These are phyloP conservation scores for Tulasnella sp. DNA, from an alignment of 768 basidiomycete species.

Conservation along the genomic window DNA sequence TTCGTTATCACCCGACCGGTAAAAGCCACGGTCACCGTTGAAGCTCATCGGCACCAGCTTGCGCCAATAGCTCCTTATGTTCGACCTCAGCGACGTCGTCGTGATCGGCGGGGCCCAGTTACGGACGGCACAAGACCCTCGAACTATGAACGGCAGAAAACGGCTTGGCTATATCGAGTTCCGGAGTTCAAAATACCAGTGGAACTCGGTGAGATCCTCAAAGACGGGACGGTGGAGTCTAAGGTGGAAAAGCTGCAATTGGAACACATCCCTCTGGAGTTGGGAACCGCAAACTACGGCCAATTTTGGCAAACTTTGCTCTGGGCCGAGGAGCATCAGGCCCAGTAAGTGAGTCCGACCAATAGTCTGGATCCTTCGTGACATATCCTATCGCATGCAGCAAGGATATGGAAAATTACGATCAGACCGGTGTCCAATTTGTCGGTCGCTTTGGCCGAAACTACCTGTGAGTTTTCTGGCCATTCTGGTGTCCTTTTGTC, in stretches of 20 bases:
- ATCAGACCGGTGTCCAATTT: not conserved
- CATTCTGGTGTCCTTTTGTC: no score
- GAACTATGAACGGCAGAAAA: not conserved
- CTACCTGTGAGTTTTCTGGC: constrained; percentile 10
- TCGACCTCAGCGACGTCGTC: not conserved
- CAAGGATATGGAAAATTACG: constrained; percentile 12
- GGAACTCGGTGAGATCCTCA: not conserved
- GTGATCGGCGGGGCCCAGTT: constrained; percentile 40
- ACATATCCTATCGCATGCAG: not conserved
- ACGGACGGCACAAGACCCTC: constrained; percentile 50
- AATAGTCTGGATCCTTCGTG: no score
- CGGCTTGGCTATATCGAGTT: constrained; percentile 51
- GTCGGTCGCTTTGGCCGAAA: not conserved
- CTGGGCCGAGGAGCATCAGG: constrained; percentile 51
- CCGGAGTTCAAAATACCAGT: constrained; percentile 44
- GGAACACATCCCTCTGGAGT: not conserved
- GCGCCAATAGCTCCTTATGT: constrained; percentile 53
- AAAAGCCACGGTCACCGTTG: constrained; percentile 21
- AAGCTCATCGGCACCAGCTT: constrained; percentile 52
- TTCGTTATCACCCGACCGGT: constrained; percentile 26
- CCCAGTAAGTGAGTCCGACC: not conserved
- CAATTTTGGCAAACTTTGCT: constrained; percentile 53
- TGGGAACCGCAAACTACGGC: constrained; percentile 47
- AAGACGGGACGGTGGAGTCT: not conserved
- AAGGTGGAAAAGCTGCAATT: not conserved